phyloP scores from a whole-genome alignment of 208 protist species.

The Phytomonas sp. region DNA sequence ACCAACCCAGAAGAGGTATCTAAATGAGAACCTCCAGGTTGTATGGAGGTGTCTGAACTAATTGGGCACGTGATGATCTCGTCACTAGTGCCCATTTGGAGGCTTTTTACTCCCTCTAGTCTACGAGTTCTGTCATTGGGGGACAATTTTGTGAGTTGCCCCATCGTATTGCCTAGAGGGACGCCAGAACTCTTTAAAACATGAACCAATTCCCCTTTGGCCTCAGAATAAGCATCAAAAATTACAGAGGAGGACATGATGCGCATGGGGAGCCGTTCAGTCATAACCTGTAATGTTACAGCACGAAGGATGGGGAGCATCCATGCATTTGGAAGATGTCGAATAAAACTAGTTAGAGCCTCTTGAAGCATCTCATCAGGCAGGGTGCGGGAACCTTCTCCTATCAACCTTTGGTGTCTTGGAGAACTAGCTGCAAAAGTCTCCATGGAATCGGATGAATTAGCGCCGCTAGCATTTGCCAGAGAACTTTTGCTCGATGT shows the following conservation, averaged over 20 bases:
- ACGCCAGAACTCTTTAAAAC: neutral
- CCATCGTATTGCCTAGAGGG: neutral
- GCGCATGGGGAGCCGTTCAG: conserved; percentile 35
- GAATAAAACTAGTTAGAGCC: conserved; percentile 23
- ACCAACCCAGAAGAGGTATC: conserved; percentile 4
- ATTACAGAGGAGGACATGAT: conserved; percentile 24
- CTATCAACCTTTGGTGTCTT: conserved; percentile 3
- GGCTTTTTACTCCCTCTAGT: neutral
- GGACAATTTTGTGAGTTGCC: neutral
- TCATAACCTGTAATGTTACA: conserved; percentile 46
- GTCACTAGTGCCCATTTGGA: neutral
- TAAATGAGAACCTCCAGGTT: neutral
- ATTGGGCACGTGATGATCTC: neutral
- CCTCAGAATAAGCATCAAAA: conserved; percentile 42
- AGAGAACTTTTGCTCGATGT: neutral
- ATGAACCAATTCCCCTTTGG: conserved; percentile 33
- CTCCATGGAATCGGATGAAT: neutral
- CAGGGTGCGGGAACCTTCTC: neutral
- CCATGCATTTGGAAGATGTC: conserved; percentile 33
- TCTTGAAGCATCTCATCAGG: conserved; percentile 7
- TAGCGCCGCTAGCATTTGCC: neutral
- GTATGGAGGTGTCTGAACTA: neutral
- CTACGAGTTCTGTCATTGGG: neutral
- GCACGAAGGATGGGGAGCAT: conserved; percentile 32
- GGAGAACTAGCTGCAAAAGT: neutral